A percentile compares a stretch with the other conserved stretches of the same genome.
phyloP scores from a whole-genome alignment of 495 filamentous ascomycete genomes.

The Hapsidospora chrysogenum region DNA sequence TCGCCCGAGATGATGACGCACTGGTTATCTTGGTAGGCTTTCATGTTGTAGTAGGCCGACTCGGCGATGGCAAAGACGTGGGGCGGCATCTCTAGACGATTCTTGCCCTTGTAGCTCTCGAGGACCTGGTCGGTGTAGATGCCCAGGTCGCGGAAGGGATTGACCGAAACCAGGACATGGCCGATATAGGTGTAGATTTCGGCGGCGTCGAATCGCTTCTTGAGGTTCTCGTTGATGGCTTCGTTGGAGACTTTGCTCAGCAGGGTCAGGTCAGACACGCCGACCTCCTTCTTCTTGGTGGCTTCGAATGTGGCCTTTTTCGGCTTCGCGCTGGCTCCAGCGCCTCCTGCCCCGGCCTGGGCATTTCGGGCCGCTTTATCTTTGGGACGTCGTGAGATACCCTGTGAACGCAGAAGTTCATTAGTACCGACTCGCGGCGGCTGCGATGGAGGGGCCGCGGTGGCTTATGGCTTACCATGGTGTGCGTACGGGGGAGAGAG shows the following conservation, averaged over 20 bases:
- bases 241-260: conserved; percentile 98
- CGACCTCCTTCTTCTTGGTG: conserved; percentile 97
- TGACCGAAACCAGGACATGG: conserved; percentile 98
- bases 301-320: conserved; percentile 93
- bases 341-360: conserved; percentile 38
- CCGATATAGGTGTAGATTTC: conserved; percentile 99
- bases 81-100: conserved; percentile 84
- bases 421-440: neutral
- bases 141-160: conserved; percentile 94
- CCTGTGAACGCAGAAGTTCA: conserved; percentile 13
- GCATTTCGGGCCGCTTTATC: conserved; percentile 48
- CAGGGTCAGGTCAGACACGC: conserved; percentile 92
- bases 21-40: conserved; percentile 97
- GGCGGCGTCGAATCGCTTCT: conserved; percentile 86
- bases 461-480: conserved; percentile 1
- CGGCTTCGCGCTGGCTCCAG: conserved; percentile 38
- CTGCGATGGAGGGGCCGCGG: no score
- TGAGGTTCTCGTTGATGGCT: conserved; percentile 97
- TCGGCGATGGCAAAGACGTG: conserved; percentile 98
- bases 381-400: conserved; percentile 38
- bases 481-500: neutral
- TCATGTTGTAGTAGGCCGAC: conserved; percentile 98
- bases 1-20: conserved; percentile 99
- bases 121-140: conserved; percentile 94
- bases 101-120: conserved; percentile 85